phyloP scores from a whole-genome alignment of 2,329 filamentous ascomycete genomes.

The Trichoderma sp. region DNA sequence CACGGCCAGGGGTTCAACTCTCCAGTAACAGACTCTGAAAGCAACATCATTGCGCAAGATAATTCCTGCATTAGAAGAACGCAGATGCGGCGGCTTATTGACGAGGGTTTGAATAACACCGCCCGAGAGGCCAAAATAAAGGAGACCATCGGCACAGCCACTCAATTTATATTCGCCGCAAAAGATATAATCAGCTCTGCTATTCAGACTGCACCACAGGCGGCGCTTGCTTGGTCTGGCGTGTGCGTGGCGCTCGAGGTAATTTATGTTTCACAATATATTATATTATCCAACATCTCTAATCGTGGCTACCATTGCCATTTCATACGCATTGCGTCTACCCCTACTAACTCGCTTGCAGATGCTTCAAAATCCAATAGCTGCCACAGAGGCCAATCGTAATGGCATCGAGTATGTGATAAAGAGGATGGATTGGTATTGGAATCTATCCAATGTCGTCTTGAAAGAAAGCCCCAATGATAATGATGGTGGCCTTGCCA shows the following conservation, averaged over 20 bases:
- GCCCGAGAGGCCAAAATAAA: conserved; percentile 32
- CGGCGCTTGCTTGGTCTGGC: conserved; percentile 42
- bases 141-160: conserved; percentile 29
- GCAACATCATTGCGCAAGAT: conserved; percentile 18
- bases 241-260: conserved; percentile 41
- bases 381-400: conserved; percentile 35
- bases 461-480: conserved; percentile 30
- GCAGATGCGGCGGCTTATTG: conserved; percentile 38
- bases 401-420: conserved; percentile 41
- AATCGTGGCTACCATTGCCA: no score
- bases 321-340: no score
- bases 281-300: neutral
- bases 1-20: neutral
- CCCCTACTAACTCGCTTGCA: conserved; percentile 23
- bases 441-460: conserved; percentile 34
- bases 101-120: conserved; percentile 35
- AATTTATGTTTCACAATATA: neutral
- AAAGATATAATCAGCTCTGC: conserved; percentile 13
- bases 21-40: neutral
- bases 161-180: conserved; percentile 23
- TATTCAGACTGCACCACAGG: conserved; percentile 36
- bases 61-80: conserved; percentile 11
- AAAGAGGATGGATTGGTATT: conserved; percentile 44
- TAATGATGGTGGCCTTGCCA: conserved; percentile 3
- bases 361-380: conserved; percentile 38